Evolutionary conservation across 2,329 filamentous ascomycete species (phyloP), one percentile per base, ranked within the genome.

Genomic region (Colletotrichum sp.): DNA sequence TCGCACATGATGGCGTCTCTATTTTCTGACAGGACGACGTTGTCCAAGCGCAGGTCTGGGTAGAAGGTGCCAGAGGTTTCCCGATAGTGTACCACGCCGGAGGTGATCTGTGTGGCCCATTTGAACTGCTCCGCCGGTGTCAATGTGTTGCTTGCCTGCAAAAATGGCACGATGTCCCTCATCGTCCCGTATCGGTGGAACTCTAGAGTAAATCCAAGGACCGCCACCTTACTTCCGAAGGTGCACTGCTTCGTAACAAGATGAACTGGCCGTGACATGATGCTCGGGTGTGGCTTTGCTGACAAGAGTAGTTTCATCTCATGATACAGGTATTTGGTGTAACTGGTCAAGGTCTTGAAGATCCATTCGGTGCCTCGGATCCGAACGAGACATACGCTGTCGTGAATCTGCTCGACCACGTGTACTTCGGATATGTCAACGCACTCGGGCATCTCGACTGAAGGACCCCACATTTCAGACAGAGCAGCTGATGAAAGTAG

Each of bases 311-410:
- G 87, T 70, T 88, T 88, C 21, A 93, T 85, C 81, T 93, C 91
- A 78, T 92, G 90, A 79, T 92, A 93, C 48, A 93, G 84, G 79
- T 90, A 92, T 79, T 92, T 92, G 75, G 89, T 86, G 77, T 87
- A 88, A 81, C 89, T 90, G 4, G 89, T 89, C 57, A 92, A 81
- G 4, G 90, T 89, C 80, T 93, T 93, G 82, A 93, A 87, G 72
- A 92, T 88, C 84, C 87, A 89, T 4, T 85, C 81, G 64, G 83
- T 79, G 8, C 82, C 84, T 24, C 83, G 78, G 55, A 89, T 84
- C 36, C 83, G 83, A 60, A 92, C 90, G 16, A 92, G 83, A 72
- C 89, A 91, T 60, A 92, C 89, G 76, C 90, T 92, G 79, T 93
- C 91, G 77, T 92, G 89, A 21, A 92, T 82, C 81, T 92, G 89